Evolutionary conservation across 2,329 filamentous ascomycete species (phyloP).

Genomic region (Davidsoniella virescens): DNA sequence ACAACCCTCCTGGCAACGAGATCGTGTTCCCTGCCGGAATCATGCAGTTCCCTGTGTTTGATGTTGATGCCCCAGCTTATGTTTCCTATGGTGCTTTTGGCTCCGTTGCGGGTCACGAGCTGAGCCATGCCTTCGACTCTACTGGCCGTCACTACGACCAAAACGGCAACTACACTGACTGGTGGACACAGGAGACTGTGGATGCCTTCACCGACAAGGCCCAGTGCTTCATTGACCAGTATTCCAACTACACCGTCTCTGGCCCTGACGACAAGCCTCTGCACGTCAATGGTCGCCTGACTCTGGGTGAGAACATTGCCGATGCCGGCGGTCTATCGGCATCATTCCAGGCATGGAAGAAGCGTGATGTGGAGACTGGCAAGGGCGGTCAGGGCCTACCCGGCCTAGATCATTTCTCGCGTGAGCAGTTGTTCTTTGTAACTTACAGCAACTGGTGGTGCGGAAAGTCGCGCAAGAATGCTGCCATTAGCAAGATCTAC

Average conservation of each 20-base stretch:
- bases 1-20: constrained; percentile 47
- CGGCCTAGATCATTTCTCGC: constrained; percentile 43
- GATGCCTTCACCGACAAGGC: constrained; percentile 40
- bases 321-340: constrained; percentile 51
- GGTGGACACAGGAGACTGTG: constrained; percentile 48
- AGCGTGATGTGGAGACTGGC: constrained; percentile 27
- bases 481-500: constrained; percentile 39
- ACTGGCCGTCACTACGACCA: constrained; percentile 48
- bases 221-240: constrained; percentile 54
- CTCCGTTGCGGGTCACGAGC: constrained; percentile 49
- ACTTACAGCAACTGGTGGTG: constrained; percentile 52
- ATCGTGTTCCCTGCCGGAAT: constrained; percentile 56
- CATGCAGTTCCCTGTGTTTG: constrained; percentile 52
- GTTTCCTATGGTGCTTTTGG: constrained; percentile 55
- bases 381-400: constrained; percentile 39
- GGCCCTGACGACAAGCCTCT: constrained; percentile 28
- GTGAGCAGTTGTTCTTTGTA: constrained; percentile 56
- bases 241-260: constrained; percentile 31
- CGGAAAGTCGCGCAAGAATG: constrained; percentile 42
- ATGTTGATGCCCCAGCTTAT: constrained; percentile 45
- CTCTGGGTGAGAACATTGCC: constrained; percentile 54
- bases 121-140: constrained; percentile 55
- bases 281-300: constrained; percentile 46
- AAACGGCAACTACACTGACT: constrained; percentile 46
- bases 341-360: constrained; percentile 49